Conservation (phyloP, 2,329 filamentous ascomycete species). For the Zelopaecilomyces penicillatus region DNA sequence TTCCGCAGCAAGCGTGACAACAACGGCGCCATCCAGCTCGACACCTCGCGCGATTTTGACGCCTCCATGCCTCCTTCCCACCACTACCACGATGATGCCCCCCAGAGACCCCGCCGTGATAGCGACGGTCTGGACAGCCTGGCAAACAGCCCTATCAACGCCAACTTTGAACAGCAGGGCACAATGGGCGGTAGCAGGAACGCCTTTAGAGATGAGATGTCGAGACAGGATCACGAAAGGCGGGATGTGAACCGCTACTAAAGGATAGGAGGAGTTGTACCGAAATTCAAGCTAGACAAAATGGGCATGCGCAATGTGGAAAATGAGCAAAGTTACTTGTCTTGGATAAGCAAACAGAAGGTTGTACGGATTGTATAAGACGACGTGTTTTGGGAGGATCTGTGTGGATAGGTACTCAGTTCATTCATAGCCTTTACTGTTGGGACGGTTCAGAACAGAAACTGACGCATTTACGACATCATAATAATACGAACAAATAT, state of each 20-base stretch:
- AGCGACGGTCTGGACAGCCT: slow-evolving; percentile 43
- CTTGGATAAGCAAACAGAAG: too few relatives aligned
- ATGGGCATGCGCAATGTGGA: too few relatives aligned
- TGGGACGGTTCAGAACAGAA: background rate
- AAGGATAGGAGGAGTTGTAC: too few relatives aligned
- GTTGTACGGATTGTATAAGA: too few relatives aligned
- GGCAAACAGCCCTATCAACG: slow-evolving; percentile 37
- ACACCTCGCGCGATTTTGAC: slow-evolving; percentile 20
- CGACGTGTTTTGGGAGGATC: too few relatives aligned
- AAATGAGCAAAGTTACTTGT: too few relatives aligned
- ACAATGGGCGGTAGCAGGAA: slow-evolving; percentile 27
- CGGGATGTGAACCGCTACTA: background rate
- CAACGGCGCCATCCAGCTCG: slow-evolving; percentile 37
- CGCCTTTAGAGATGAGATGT: slow-evolving; percentile 42
- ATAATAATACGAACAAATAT: background rate
- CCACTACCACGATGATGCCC: slow-evolving; percentile 28
- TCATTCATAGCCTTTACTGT: too few relatives aligned
- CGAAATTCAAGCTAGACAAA: too few relatives aligned
- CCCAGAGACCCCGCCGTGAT: slow-evolving; percentile 25
- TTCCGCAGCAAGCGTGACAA: slow-evolving; percentile 22
- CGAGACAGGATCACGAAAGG: slow-evolving; percentile 36
- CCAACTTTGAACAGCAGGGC: slow-evolving; percentile 31
- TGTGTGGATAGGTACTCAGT: too few relatives aligned
- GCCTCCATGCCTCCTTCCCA: slow-evolving; percentile 7
- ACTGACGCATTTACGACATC: background rate